Evolutionary conservation across 352 stramenopile species (phyloP).

Genomic region (Phytophthora hybrid): DNA sequence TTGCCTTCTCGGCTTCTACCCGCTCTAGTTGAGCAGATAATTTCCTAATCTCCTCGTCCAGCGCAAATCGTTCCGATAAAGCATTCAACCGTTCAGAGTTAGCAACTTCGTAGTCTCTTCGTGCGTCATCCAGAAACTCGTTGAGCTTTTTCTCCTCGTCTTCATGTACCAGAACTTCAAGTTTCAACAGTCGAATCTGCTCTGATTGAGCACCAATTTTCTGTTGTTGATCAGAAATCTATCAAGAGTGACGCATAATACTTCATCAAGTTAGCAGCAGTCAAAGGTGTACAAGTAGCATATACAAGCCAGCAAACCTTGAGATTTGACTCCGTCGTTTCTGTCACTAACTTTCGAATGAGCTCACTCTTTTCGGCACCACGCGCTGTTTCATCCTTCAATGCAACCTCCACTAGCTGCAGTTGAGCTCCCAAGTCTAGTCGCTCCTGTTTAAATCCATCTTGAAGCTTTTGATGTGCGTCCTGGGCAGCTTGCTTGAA

Average conservation of each 20-base stretch:
- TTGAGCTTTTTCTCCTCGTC: slow-evolving; percentile 72
- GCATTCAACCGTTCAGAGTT: slow-evolving; percentile 76
- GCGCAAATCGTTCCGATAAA: slow-evolving; percentile 58
- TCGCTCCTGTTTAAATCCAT: slow-evolving; percentile 57
- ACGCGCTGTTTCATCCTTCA: slow-evolving; percentile 46
- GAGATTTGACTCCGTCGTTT: slow-evolving; percentile 46
- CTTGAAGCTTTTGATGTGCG: slow-evolving; percentile 60
- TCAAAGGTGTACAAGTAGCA: not conserved
- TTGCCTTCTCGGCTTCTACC: slow-evolving; percentile 62
- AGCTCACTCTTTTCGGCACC: slow-evolving; percentile 59
- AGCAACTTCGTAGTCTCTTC: slow-evolving; percentile 70
- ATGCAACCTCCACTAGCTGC: slow-evolving; percentile 33
- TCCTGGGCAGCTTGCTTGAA: slow-evolving; percentile 77
- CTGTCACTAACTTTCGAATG: slow-evolving; percentile 55
- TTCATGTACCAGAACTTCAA: slow-evolving; percentile 80
- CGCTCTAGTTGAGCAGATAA: slow-evolving; percentile 60
- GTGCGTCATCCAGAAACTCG: slow-evolving; percentile 61
- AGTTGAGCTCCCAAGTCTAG: slow-evolving; percentile 44
- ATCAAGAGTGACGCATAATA: not conserved
- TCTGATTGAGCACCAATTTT: slow-evolving; percentile 46
- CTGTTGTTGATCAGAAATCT: slow-evolving; percentile 56
- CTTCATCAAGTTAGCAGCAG: not conserved
- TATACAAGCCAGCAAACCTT: slow-evolving; percentile 30
- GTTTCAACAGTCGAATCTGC: slow-evolving; percentile 62
- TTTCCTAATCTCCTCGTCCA: slow-evolving; percentile 76